Percentiles rank a stretch among this genome's conserved stretches.
phyloP scores from a whole-genome alignment of 352 stramenopile genomes.

The Halophytophthora polymorphica region DNA sequence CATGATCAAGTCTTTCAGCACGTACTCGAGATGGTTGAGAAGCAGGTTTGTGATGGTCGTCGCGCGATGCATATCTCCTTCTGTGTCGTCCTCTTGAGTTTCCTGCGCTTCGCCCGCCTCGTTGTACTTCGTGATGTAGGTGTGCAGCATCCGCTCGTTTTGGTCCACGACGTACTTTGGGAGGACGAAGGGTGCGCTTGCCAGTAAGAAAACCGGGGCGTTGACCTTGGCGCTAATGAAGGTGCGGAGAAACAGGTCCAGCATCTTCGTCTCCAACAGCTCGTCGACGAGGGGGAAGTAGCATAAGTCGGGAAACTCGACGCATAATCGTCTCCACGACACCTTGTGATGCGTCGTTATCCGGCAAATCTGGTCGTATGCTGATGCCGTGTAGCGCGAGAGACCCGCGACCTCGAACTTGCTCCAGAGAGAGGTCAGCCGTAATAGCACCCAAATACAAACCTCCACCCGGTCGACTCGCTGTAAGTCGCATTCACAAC shows the following conservation, averaged over 20 bases:
- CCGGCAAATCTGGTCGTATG: constrained; percentile 48
- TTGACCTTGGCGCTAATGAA: constrained; percentile 50
- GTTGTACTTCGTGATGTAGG: constrained; percentile 39
- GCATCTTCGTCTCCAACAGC: constrained; percentile 32
- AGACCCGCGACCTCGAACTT: constrained; percentile 28
- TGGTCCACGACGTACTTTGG: constrained; percentile 60
- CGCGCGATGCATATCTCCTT: constrained; percentile 9
- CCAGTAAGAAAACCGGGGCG: constrained; percentile 36
- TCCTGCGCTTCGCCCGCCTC: constrained; percentile 16
- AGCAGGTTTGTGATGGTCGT: constrained; percentile 45
- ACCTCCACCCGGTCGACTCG: constrained; percentile 32
- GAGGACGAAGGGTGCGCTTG: constrained; percentile 52
- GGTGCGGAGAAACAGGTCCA: constrained; percentile 52
- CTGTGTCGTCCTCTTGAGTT: constrained; percentile 17
- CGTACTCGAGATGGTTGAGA: constrained; percentile 42
- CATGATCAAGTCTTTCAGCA: constrained; percentile 65
- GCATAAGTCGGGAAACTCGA: constrained; percentile 49
- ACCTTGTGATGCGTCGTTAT: constrained; percentile 38
- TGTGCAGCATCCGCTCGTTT: constrained; percentile 50
- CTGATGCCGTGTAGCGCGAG: constrained; percentile 19
- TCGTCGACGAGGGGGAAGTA: constrained; percentile 61
- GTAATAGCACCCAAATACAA: constrained; percentile 51
- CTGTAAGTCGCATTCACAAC: constrained; percentile 32
- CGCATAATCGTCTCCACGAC: constrained; percentile 55
- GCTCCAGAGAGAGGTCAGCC: constrained; percentile 52